Percentiles rank a stretch among this genome's conserved stretches.
Conservation (phyloP, 2,329 filamentous ascomycete species). For the Penicillium capsulatum region DNA sequence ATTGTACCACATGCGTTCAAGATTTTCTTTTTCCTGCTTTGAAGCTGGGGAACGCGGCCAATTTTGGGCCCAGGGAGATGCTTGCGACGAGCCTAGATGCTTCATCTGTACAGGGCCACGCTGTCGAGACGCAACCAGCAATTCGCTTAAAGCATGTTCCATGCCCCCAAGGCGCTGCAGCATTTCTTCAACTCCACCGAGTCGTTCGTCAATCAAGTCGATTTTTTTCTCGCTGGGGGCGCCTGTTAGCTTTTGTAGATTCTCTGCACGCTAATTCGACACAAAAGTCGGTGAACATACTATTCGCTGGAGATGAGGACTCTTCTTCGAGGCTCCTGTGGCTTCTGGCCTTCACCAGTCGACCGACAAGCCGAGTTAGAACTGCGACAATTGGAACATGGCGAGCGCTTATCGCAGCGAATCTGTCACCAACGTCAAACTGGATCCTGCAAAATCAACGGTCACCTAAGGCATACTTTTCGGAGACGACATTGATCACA, state of each 20-base stretch:
- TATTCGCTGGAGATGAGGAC: slow-evolving; percentile 43
- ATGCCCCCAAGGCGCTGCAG: slow-evolving; percentile 41
- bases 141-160: slow-evolving; percentile 35
- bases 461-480: slow-evolving; percentile 25
- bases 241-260: not conserved
- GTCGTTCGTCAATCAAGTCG: slow-evolving; percentile 49
- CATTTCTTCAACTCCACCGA: slow-evolving; percentile 46
- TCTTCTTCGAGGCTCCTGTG: slow-evolving; percentile 36
- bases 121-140: slow-evolving; percentile 15
- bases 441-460: slow-evolving; percentile 2
- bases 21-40: not conserved
- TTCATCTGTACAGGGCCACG: not conserved
- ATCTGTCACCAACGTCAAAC: slow-evolving; percentile 27
- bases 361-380: slow-evolving; percentile 37
- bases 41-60: slow-evolving; percentile 5
- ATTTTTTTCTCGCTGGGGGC: slow-evolving; percentile 49
- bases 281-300: no score
- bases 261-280: no score
- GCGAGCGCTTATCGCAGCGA: slow-evolving; percentile 40
- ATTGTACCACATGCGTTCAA: slow-evolving; percentile 16
- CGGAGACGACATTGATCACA: slow-evolving; percentile 35
- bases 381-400: slow-evolving; percentile 41
- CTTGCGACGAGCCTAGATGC: slow-evolving; percentile 6
- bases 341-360: slow-evolving; percentile 34
- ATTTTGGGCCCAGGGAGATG: slow-evolving; percentile 6